Percentiles rank a stretch among this genome's conserved stretches.
These are phyloP conservation scores for Pisolithus marmoratus DNA, from an alignment of 768 basidiomycete genomes.

Conservation along the genomic window DNA sequence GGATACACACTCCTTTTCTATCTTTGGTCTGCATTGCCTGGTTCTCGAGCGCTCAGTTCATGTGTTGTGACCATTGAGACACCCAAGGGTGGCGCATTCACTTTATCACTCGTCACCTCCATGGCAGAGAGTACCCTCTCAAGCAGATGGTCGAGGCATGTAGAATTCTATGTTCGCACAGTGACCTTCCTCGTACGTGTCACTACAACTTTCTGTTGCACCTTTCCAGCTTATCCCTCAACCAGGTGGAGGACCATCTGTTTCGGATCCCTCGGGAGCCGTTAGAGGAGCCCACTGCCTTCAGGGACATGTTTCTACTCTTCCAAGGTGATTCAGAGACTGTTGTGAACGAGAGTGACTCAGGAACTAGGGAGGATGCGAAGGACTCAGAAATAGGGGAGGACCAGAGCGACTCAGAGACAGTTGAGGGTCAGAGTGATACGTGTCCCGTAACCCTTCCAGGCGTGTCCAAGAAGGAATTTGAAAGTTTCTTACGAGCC, in stretches of 20 bases:
- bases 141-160: neutral
- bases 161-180: conserved; percentile 6
- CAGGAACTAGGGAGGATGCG: no score
- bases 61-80: no score
- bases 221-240: neutral
- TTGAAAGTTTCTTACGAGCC: conserved; percentile 10
- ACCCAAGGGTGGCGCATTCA: no score
- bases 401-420: no score
- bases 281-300: conserved; percentile 16
- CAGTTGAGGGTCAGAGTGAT: conserved; percentile 10
- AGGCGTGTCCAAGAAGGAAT: conserved; percentile 14
- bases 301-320: conserved; percentile 15
- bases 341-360: no score
- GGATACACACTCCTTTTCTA: no score
- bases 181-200: conserved; percentile 11
- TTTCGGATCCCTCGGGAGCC: conserved; percentile 15
- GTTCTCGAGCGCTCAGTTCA: no score
- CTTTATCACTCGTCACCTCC: no score
- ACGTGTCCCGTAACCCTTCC: conserved; percentile 11
- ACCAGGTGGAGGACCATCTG: conserved; percentile 16
- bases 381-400: no score
- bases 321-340: conserved; percentile 1
- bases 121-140: no score
- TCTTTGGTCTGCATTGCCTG: no score
- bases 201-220: neutral